These are phyloP conservation scores for Alternaria atra DNA, from an alignment of 2,329 filamentous ascomycete genomes.

Conservation along the genomic window DNA sequence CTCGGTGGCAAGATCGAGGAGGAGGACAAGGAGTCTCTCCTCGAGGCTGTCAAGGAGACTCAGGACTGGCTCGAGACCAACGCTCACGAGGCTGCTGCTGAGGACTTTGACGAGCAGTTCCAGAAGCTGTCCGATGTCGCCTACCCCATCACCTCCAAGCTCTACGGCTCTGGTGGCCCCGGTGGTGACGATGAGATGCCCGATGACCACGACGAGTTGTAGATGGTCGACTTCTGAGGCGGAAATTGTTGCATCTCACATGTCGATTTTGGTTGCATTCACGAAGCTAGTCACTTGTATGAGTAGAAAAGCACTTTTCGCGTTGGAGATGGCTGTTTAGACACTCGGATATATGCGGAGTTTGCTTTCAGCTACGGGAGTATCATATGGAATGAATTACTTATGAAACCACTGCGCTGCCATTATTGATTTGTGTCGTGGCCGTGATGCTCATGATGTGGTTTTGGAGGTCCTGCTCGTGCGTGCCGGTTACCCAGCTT, in stretches of 20 bases:
- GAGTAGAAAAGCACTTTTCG: slow-evolving; percentile 34
- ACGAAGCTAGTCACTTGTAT: slow-evolving; percentile 35
- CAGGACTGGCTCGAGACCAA: slow-evolving; percentile 98
- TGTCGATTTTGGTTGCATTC: slow-evolving; percentile 28
- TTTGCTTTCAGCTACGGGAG: slow-evolving; percentile 25
- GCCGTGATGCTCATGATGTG: slow-evolving; percentile 1
- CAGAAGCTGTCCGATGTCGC: slow-evolving; percentile 97
- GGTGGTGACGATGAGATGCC: slow-evolving; percentile 72
- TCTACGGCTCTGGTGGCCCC: slow-evolving; percentile 76
- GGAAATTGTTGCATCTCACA: slow-evolving; percentile 30
- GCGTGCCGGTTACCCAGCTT: background rate
- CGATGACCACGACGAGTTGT: slow-evolving; percentile 61
- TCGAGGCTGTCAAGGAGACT: slow-evolving; percentile 96
- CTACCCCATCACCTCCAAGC: slow-evolving; percentile 98
- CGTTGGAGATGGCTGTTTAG: slow-evolving; percentile 26
- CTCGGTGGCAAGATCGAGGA: slow-evolving; percentile 98
- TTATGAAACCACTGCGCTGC: slow-evolving; percentile 16
- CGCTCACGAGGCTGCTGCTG: slow-evolving; percentile 80
- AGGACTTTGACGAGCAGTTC: slow-evolving; percentile 99
- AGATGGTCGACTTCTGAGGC: slow-evolving; percentile 24
- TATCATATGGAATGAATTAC: slow-evolving; percentile 25
- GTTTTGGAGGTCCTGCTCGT: background rate
- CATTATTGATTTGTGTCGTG: background rate
- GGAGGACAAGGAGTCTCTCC: slow-evolving; percentile 95
- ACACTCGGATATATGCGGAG: slow-evolving; percentile 27